A percentile compares a stretch with the other conserved stretches of the same genome.
These are phyloP conservation scores for Oryza brachyantha DNA, from an alignment of 176 grass and related monocot genomes.

Conservation along the genomic window DNA sequence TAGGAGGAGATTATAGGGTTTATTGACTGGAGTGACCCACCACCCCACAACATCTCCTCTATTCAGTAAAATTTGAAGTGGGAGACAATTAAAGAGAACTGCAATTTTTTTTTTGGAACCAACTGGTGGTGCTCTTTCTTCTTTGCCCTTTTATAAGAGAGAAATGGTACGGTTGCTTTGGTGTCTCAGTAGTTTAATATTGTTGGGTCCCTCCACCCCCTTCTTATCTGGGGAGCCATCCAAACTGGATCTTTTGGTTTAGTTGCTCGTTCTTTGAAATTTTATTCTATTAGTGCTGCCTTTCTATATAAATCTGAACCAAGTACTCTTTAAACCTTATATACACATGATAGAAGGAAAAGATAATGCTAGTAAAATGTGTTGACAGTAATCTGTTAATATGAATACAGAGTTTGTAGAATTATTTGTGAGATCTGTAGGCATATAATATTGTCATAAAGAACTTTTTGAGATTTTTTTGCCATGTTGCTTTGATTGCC, in stretches of 20 bases:
- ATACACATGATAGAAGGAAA: not conserved
- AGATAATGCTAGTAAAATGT: not conserved
- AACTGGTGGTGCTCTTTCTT: constrained; percentile 21
- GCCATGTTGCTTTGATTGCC: constrained; percentile 5
- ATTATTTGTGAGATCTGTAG: not conserved
- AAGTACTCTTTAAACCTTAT: constrained; percentile 16
- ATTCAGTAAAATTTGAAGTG: constrained; percentile 10
- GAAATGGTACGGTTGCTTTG: constrained; percentile 12
- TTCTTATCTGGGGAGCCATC: constrained; percentile 17
- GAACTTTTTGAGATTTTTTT: not conserved
- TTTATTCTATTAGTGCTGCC: constrained; percentile 12
- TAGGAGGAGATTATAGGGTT: constrained; percentile 7
- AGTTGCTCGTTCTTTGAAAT: constrained; percentile 16
- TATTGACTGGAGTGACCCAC: constrained; percentile 15
- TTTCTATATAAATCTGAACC: constrained; percentile 19
- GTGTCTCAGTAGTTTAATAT: not conserved
- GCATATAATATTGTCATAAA: not conserved
- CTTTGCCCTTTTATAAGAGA: constrained; percentile 25
- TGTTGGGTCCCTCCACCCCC: constrained; percentile 7
- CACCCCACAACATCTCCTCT: not conserved
- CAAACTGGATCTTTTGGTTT: constrained; percentile 25
- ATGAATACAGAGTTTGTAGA: not conserved
- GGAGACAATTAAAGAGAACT: constrained; percentile 31
- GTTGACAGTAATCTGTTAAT: no score
- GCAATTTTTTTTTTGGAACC: not conserved